Conservation (phyloP, 108 stramenopile species). For the Conticribra guillardii region DNA sequence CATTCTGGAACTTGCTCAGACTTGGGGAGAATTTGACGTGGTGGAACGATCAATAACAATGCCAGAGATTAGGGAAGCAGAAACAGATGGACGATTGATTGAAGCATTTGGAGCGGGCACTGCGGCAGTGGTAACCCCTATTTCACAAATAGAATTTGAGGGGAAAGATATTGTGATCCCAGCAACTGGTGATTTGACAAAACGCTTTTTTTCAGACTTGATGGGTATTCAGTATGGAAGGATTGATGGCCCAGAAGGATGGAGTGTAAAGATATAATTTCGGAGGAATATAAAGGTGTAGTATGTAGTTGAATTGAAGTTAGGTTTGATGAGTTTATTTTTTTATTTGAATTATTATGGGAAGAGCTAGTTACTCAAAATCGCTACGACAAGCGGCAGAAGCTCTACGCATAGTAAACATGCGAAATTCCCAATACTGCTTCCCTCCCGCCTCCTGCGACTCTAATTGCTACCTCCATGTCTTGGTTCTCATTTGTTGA, state of each 20-base stretch:
- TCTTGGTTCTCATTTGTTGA: constrained; percentile 26
- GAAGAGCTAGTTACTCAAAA: neutral
- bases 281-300: neutral
- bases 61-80: constrained; percentile 81
- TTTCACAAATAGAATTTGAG: constrained; percentile 80
- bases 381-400: no score
- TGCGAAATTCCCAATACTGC: constrained; percentile 40
- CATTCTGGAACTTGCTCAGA: constrained; percentile 75
- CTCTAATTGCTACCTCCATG: constrained; percentile 49
- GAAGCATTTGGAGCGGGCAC: constrained; percentile 98
- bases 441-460: constrained; percentile 34
- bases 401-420: constrained; percentile 49
- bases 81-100: constrained; percentile 76
- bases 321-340: no score
- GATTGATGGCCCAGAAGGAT: constrained; percentile 69
- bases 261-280: constrained; percentile 48
- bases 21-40: constrained; percentile 84
- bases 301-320: neutral
- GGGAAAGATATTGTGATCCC: constrained; percentile 82
- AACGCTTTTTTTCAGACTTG: constrained; percentile 86
- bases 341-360: no score
- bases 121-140: constrained; percentile 95
- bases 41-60: constrained; percentile 81
- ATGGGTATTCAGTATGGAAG: constrained; percentile 91
- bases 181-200: constrained; percentile 80